Evolutionary conservation across 2,329 filamentous ascomycete species (phyloP).

Genomic region (Phialophora macrospora): DNA sequence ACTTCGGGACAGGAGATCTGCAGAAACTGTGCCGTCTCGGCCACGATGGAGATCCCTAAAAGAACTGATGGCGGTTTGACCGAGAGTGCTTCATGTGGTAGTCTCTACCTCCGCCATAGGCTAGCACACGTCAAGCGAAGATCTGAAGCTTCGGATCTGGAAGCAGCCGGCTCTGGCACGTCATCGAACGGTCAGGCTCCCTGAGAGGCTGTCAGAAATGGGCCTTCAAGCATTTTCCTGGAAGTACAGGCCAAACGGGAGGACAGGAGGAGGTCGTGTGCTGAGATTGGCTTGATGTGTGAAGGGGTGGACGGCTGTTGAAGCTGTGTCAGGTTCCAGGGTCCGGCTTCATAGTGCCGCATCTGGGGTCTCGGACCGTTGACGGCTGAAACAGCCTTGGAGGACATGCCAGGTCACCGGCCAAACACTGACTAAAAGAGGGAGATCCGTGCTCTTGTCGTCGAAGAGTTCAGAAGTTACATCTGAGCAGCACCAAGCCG

Average conservation of each 20-base stretch:
- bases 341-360: conserved; percentile 14
- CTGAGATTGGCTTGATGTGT: conserved; percentile 24
- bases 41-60: background rate
- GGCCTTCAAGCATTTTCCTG: conserved; percentile 1
- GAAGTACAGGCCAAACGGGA: background rate
- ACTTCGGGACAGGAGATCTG: background rate
- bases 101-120: background rate
- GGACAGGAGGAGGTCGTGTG: background rate
- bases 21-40: background rate
- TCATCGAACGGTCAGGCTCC: conserved; percentile 7
- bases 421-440: background rate
- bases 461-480: background rate
- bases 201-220: background rate
- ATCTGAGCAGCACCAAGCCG: background rate
- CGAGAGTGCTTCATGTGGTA: background rate
- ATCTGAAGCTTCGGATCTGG: conserved; percentile 12
- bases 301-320: conserved; percentile 25
- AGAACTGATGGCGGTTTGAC: background rate
- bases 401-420: background rate
- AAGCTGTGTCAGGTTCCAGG: conserved; percentile 14
- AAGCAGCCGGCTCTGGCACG: conserved; percentile 9
- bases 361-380: conserved; percentile 10
- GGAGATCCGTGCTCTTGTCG: background rate
- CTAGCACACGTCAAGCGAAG: background rate
- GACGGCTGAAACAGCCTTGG: conserved; percentile 15